Evolutionary conservation across 768 basidiomycete genomes (phyloP), one percentile per base, ranked within the genome.

Genomic region (Fibroporia radiculosa): DNA sequence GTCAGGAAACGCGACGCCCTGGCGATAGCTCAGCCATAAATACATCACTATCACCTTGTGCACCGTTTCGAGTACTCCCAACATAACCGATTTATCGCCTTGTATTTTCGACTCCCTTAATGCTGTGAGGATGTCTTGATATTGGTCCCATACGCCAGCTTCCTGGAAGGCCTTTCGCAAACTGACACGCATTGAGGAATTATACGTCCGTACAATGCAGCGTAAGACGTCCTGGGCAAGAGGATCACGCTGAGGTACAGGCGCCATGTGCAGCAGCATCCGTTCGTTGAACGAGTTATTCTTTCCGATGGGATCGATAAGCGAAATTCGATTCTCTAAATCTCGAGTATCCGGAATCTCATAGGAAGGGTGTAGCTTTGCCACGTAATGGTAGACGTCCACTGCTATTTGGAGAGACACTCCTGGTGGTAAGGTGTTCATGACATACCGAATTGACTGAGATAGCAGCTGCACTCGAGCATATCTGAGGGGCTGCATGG

Each of bases 1-100:
- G n/a, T 84, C 70, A 3, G 73, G 62, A 60, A 85, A 97, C 6
- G 80, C 69, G 42, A 89, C 68, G 0, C 77, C 70, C 47, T 77
- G 71, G 29, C 93, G 81, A 60, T 77, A 81, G 16, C 72, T 70
- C 51, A 93, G 69, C 95, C 95, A 99, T 39, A 91, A 67, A 63
- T 97, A 97, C 18, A 84, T 53, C 12, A 83, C 80, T 23, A 90
- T 55, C 24, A 77, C 65, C 55, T 83, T 84, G 64, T 99, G 92
- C 48, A 89, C 63, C 4, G 73, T 68, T 62, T 97, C 93, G 36
- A 97, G 62, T 13, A 39, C 41, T 29, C 18, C 23, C 52, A 58
- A 54, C 31, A 52, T 27, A 10, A 34, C n/a, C 11, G 51, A 42
- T 22, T 22, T 43, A 24, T 23, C 33, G 12, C 28, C 35, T 22